These are phyloP conservation scores for Salicornia ramosissima DNA, from an alignment of 148 eudicot genomes.

Conservation along the genomic window DNA sequence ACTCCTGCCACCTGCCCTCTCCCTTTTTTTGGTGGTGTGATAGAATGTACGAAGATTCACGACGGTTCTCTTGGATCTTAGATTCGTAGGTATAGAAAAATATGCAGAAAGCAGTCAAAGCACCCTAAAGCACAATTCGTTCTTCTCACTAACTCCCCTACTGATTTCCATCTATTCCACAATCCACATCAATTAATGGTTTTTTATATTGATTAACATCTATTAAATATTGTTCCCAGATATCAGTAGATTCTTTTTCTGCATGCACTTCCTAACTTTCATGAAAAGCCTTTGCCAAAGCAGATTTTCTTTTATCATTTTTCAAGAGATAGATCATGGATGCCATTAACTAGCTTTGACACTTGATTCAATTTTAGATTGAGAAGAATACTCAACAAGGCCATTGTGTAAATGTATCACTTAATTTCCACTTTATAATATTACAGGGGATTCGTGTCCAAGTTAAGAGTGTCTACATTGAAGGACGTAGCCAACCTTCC, in stretches of 20 bases:
- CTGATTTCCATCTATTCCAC: background rate
- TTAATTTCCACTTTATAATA: background rate
- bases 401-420: background rate
- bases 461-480: slow-evolving; percentile 93
- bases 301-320: too few relatives aligned
- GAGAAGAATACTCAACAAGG: background rate
- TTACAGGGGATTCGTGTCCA: slow-evolving; percentile 85
- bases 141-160: background rate
- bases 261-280: background rate
- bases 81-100: background rate
- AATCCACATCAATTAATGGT: background rate
- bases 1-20: too few relatives aligned
- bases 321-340: background rate
- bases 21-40: background rate
- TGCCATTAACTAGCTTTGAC: background rate
- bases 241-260: background rate
- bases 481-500: slow-evolving; percentile 83
- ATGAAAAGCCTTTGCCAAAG: background rate
- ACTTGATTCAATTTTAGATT: background rate
- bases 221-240: background rate
- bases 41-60: background rate
- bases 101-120: too few relatives aligned
- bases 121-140: background rate
- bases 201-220: too few relatives aligned
- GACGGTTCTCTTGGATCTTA: background rate